Evolutionary conservation across 768 basidiomycete species (phyloP), one percentile per base, ranked within the genome.

Genomic region (Termitomyces sp.): DNA sequence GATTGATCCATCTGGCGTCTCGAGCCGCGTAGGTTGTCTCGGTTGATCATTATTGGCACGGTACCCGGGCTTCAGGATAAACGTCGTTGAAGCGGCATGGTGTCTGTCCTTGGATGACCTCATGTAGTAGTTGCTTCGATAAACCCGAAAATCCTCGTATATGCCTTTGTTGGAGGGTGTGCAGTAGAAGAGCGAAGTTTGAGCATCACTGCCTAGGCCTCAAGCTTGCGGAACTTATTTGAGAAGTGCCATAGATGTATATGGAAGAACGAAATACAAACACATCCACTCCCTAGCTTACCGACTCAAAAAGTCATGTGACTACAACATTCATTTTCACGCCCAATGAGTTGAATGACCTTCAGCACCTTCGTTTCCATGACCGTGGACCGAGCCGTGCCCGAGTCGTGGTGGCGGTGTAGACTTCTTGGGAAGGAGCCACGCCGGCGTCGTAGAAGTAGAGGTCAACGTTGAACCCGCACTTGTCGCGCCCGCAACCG

Each of bases 391-490:
- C 20, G 61, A 32, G 13, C 60, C 55, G 16, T 59, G 46, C 11
- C 52, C 56, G 35, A 61, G 54, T 39, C 59, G 54, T 12, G 65
- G 65, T 7, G 63, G 60, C 8, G 64, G 55, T 36, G 65, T 59
- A 46, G 28, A 58, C 60, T 77, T 79, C 76, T 79, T 81, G 15
- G 79, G 81, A 33, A 82, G 62, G 1, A 81, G 76, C 81, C 81
- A 82, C 42, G 79, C 72, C 9, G 80, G 80, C n/a, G 70, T 73
- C 53, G 69, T 53, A n/a, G 45, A 55, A 42, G 42, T 45, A 12
- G 56, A 3, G 18, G 33, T 18, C n/a, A 33, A 36, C 1, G 48
- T 18, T 32, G 35, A 40, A 15, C 39, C 49, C 15, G n/a, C 32
- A 36, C 58, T 28, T 15, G 49, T n/a, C 20, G n/a, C 24, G 5